phyloP scores from a whole-genome alignment of 805 yeast genomes.

The Yamadazyma endophytica region DNA sequence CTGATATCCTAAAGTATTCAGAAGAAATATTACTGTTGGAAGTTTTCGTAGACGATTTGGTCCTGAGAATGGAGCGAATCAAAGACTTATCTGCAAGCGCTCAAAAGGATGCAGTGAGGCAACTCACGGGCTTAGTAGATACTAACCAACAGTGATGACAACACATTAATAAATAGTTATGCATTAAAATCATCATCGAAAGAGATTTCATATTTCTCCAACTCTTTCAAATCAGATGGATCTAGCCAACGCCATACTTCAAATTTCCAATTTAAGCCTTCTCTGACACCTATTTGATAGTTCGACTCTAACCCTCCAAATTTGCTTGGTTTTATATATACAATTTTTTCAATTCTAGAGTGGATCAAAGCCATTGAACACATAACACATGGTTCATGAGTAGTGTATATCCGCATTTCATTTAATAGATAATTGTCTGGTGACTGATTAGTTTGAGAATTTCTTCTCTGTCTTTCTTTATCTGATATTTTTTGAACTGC shows the following conservation, averaged over 20 bases:
- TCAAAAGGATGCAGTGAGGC: too few relatives aligned
- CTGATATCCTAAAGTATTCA: too few relatives aligned
- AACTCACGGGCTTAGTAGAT: too few relatives aligned
- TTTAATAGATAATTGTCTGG: constrained; percentile 61
- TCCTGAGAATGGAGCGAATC: too few relatives aligned
- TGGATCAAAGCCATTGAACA: constrained; percentile 95
- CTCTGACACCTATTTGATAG: constrained; percentile 71
- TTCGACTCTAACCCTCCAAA: constrained; percentile 56
- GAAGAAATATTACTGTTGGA: too few relatives aligned
- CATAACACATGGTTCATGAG: constrained; percentile 97
- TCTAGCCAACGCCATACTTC: constrained; percentile 72
- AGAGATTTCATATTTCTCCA: too few relatives aligned
- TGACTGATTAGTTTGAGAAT: constrained; percentile 1
- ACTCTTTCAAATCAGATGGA: constrained; percentile 4
- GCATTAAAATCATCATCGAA: too few relatives aligned
- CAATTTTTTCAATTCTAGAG: constrained; percentile 70
- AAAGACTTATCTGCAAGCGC: too few relatives aligned
- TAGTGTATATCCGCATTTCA: constrained; percentile 72
- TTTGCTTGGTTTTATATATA: constrained; percentile 48
- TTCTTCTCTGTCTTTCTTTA: constrained; percentile 42
- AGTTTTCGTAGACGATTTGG: too few relatives aligned
- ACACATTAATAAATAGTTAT: too few relatives aligned
- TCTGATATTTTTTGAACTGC: constrained; percentile 65
- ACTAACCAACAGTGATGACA: too few relatives aligned
- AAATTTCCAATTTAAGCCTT: constrained; percentile 80